Percentiles rank a stretch among this genome's conserved stretches.
Evolutionary conservation across 1,139 yeast species (phyloP).

Genomic region (Nakaseomyces kungkrabaensis): DNA sequence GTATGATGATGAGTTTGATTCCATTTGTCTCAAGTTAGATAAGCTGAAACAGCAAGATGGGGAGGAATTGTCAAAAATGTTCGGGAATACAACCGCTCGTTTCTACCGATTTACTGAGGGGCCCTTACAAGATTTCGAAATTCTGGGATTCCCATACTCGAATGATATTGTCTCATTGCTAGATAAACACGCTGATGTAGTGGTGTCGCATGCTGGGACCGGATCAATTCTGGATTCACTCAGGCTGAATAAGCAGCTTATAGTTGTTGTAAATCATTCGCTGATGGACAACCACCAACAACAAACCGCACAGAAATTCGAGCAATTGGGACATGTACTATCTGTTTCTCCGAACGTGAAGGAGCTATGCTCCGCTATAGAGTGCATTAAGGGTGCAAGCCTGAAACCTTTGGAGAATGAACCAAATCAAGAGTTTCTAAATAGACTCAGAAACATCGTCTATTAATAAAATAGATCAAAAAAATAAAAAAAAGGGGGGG

Average conservation of each 20-base stretch:
- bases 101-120: neutral
- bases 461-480: neutral
- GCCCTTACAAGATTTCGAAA: slow-evolving; percentile 11
- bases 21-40: neutral
- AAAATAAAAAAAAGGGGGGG: no score
- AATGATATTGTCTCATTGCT: slow-evolving; percentile 35
- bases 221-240: slow-evolving; percentile 82
- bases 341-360: slow-evolving; percentile 11
- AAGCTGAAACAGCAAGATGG: no score
- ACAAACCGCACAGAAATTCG: slow-evolving; percentile 61
- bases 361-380: slow-evolving; percentile 5
- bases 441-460: neutral
- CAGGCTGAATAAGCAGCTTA: slow-evolving; percentile 43
- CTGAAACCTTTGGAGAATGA: neutral
- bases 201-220: slow-evolving; percentile 88
- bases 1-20: slow-evolving; percentile 18
- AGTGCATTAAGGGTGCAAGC: slow-evolving; percentile 4
- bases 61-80: no score
- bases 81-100: no score
- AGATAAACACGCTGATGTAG: slow-evolving; percentile 37
- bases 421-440: slow-evolving; percentile 1
- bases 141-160: slow-evolving; percentile 44
- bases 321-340: slow-evolving; percentile 30
- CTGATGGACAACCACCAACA: slow-evolving; percentile 83
- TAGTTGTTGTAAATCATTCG: slow-evolving; percentile 59